Evolutionary conservation across 768 basidiomycete species (phyloP), one percentile per base, ranked within the genome.

Genomic region (Coprinopsis marcescibilis): DNA sequence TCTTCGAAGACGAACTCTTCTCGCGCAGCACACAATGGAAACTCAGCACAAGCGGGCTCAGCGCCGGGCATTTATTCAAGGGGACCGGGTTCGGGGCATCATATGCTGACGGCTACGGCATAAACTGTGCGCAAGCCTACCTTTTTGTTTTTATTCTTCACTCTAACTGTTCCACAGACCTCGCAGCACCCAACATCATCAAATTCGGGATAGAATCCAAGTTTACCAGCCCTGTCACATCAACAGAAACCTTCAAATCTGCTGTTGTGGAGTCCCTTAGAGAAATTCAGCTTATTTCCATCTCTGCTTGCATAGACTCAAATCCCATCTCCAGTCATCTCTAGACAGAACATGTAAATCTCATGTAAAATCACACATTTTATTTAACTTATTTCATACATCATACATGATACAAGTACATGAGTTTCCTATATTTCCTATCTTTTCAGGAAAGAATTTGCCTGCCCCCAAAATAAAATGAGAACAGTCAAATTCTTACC

Each of bases 141-240:
- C 12, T 43, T 39, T 38, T 7, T 32, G 2, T 17, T 24, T 11
- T 25, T 6, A 13, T 19, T 21, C 43, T 40, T 27, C 36, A 52
- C 24, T 19, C 45, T 13, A 21, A 52, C 32, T 45, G 21, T 19
- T 11, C 33, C 24, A 21, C 42, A 95, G 94, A 96, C 63, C 76
- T 95, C 48, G 77, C 87, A 47, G 89, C 83, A 12, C 79, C 83
- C 12, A 66, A 82, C 34, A 70, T 81, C 48, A 72, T 98, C 59
- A 94, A 92, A 64, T 93, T 96, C 66, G 93, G 95, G 2, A 81
- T 96, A 59, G 95, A 98, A 61, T 89, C 86, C 36, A 98, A 98
- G 62, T 67, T 73, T 50, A 85, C 85, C 4, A 80, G 72, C 50
- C 58, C 73, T 3, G 57, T 66, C 14, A 94, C 92, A 14, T 88